Conservation (phyloP, 2,329 filamentous ascomycete species). For the Exophiala viscosa region DNA sequence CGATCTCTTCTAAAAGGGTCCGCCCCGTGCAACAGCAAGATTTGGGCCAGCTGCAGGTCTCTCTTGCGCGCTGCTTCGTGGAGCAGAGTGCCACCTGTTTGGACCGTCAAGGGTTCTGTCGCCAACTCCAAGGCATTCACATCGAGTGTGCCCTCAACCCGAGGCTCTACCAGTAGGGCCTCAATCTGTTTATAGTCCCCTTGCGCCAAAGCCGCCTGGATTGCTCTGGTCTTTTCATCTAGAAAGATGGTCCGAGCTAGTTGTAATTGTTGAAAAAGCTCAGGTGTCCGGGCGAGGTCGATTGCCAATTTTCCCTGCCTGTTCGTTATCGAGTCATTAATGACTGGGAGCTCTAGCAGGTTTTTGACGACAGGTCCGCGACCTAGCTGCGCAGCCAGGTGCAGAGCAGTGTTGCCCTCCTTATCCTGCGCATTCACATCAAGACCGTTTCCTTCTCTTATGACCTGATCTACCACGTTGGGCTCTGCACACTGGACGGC, state of each 20-base stretch:
- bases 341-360: slow-evolving; percentile 72
- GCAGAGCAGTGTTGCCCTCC: slow-evolving; percentile 90
- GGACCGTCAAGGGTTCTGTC: slow-evolving; percentile 71
- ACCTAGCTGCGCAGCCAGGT: slow-evolving; percentile 80
- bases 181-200: slow-evolving; percentile 76
- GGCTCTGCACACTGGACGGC: slow-evolving; percentile 94
- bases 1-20: slow-evolving; percentile 94
- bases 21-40: slow-evolving; percentile 86
- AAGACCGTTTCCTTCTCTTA: slow-evolving; percentile 67
- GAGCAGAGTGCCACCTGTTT: slow-evolving; percentile 83
- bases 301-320: slow-evolving; percentile 78
- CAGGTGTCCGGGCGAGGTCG: slow-evolving; percentile 83
- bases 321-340: slow-evolving; percentile 87
- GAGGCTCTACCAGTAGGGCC: slow-evolving; percentile 74
- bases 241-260: slow-evolving; percentile 85
- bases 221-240: slow-evolving; percentile 76
- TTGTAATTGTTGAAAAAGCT: slow-evolving; percentile 94
- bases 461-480: slow-evolving; percentile 88
- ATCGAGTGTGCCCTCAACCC: slow-evolving; percentile 81
- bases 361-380: slow-evolving; percentile 76
- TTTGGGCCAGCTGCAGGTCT: slow-evolving; percentile 82
- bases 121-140: slow-evolving; percentile 89
- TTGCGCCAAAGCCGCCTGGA: slow-evolving; percentile 71
- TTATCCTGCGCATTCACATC: slow-evolving; percentile 88
- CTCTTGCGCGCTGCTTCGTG: slow-evolving; percentile 89